A percentile compares a stretch with the other conserved stretches of the same genome.
Conservation (phyloP, 306 rosid genomes). For the Purshia tridentata region DNA sequence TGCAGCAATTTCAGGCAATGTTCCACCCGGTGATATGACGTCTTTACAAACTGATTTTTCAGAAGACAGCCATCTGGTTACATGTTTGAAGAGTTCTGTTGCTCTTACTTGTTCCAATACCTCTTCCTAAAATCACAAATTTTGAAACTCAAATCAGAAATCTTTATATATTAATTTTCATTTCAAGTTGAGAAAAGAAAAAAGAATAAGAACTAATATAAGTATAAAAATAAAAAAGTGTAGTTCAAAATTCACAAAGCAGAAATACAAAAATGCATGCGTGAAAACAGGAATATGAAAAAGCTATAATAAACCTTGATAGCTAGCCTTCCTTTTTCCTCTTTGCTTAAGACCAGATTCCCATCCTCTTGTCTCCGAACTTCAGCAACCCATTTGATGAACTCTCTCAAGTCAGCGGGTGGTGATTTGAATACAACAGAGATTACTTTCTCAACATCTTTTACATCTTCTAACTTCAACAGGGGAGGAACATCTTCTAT, state of each 20-base stretch:
- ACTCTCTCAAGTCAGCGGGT: conserved; percentile 62
- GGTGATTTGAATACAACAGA: conserved; percentile 64
- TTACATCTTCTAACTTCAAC: conserved; percentile 54
- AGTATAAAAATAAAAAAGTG: conserved; percentile 6
- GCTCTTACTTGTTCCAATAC: conserved; percentile 61
- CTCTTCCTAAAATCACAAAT: conserved; percentile 70
- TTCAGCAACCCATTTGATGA: conserved; percentile 87
- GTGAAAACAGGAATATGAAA: conserved; percentile 1
- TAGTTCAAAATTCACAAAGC: not conserved
- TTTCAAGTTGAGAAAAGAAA: not conserved
- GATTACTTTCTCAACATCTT: conserved; percentile 59
- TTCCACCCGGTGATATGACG: conserved; percentile 22
- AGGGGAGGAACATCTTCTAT: conserved; percentile 60
- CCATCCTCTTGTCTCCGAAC: conserved; percentile 93
- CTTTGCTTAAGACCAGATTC: conserved; percentile 59
- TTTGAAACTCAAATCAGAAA: conserved; percentile 24
- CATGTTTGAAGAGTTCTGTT: conserved; percentile 59
- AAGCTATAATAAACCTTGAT: conserved; percentile 54
- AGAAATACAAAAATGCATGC: not conserved
- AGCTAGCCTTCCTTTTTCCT: conserved; percentile 79
- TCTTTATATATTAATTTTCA: not conserved
- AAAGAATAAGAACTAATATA: not conserved
- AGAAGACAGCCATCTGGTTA: conserved; percentile 57
- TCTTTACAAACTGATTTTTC: conserved; percentile 36
- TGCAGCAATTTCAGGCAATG: conserved; percentile 52